These are phyloP conservation scores for Clathrospora elynae DNA, from an alignment of 2,329 filamentous ascomycete species.

Conservation along the genomic window DNA sequence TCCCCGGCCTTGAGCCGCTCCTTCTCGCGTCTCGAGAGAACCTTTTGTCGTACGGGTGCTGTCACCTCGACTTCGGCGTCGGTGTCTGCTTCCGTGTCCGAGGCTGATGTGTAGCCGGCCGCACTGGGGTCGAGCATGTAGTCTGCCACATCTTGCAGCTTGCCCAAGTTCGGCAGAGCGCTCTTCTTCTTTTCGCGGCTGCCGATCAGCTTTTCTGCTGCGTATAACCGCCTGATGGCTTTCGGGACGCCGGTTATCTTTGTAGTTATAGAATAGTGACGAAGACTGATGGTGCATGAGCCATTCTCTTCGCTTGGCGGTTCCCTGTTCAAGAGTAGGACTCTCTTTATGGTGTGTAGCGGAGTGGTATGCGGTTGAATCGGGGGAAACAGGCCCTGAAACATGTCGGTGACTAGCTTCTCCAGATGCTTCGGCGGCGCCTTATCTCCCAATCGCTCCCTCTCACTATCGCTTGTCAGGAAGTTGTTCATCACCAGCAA, in stretches of 20 bases:
- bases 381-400: constrained; percentile 93
- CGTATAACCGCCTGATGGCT: constrained; percentile 79
- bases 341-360: constrained; percentile 87
- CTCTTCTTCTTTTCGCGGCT: constrained; percentile 61
- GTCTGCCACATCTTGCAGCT: constrained; percentile 90
- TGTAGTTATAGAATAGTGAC: constrained; percentile 95
- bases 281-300: constrained; percentile 81
- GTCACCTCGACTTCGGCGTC: constrained; percentile 92
- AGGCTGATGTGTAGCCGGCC: constrained; percentile 86
- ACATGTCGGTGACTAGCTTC: constrained; percentile 87
- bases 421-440: constrained; percentile 94
- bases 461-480: constrained; percentile 61
- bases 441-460: constrained; percentile 50
- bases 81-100: constrained; percentile 89
- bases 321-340: constrained; percentile 88
- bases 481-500: constrained; percentile 99
- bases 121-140: constrained; percentile 84
- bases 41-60: constrained; percentile 64
- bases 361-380: constrained; percentile 92
- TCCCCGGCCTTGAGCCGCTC: constrained; percentile 50
- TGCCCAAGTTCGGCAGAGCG: constrained; percentile 83
- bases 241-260: constrained; percentile 84
- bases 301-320: constrained; percentile 46
- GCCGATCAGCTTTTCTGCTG: constrained; percentile 77
- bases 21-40: constrained; percentile 61